A percentile compares a stretch with the other conserved stretches of the same genome.
phyloP scores from a whole-genome alignment of 2,329 filamentous ascomycete genomes.

The Cladophialophora carrionii region DNA sequence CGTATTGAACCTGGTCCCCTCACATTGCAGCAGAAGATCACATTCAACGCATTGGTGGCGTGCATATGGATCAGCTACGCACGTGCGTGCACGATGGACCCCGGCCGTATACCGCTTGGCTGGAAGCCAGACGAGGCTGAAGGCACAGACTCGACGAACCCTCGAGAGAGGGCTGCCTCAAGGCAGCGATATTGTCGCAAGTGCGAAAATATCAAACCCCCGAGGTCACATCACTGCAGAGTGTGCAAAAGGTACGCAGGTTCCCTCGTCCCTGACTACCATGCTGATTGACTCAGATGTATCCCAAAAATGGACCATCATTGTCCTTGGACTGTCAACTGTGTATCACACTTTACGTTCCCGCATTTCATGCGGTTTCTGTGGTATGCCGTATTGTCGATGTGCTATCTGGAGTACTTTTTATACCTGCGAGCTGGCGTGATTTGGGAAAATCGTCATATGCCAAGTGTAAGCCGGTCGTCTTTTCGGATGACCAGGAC shows the following conservation, averaged over 20 bases:
- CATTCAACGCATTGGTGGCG: slow-evolving; percentile 58
- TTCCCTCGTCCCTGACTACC: not conserved
- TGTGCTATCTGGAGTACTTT: slow-evolving; percentile 60
- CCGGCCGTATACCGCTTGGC: slow-evolving; percentile 57
- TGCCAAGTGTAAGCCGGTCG: slow-evolving; percentile 58
- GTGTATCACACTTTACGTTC: slow-evolving; percentile 67
- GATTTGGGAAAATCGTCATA: slow-evolving; percentile 59
- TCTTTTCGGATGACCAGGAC: slow-evolving; percentile 13
- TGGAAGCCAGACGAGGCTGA: slow-evolving; percentile 42
- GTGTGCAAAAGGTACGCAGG: slow-evolving; percentile 60
- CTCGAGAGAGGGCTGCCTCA: slow-evolving; percentile 29
- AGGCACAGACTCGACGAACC: slow-evolving; percentile 24
- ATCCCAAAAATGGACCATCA: slow-evolving; percentile 70
- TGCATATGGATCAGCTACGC: slow-evolving; percentile 64
- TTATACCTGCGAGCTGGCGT: slow-evolving; percentile 56
- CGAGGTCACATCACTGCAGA: slow-evolving; percentile 67
- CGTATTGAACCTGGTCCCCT: slow-evolving; percentile 59
- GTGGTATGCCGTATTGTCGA: slow-evolving; percentile 61
- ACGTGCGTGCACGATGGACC: slow-evolving; percentile 62
- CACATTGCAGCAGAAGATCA: slow-evolving; percentile 47
- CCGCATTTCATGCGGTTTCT: slow-evolving; percentile 69
- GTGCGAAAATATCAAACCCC: slow-evolving; percentile 64
- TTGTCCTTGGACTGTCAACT: slow-evolving; percentile 69
- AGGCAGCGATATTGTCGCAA: slow-evolving; percentile 62
- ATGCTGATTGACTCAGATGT: slow-evolving; percentile 50